Evolutionary conservation across 208 protist genomes (phyloP), one percentile per base, ranked within the genome.

Genomic region (Vickermania ingenoplastis): DNA sequence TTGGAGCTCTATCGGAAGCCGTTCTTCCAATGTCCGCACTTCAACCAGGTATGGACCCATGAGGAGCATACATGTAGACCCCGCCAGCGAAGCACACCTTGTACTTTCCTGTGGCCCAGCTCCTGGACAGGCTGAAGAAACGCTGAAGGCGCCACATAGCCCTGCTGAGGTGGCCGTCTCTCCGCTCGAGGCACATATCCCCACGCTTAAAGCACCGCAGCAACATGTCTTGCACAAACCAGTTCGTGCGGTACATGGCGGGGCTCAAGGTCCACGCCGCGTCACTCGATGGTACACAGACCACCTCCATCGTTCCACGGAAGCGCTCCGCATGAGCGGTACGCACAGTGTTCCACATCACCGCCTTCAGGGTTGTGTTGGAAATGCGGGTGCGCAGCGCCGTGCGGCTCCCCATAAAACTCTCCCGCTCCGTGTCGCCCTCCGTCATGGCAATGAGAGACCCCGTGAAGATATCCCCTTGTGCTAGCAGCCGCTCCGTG

Each of bases 221-320:
- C n/a, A 30, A 59, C 3, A 75, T 53, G 25, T 66, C 23, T 0
- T 11, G 41, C 4, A 74, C 51, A 36, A 75, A 59, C 73, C 73
- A 75, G 48, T 69, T 55, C 13, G 67, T 80, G 28, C 26, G 23
- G 54, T 69, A 79, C 68, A 79, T 50, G 17, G 65, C 29, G 0
- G 73, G 54, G 21, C 59, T 45, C 13, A 36, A 23, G 24, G 50
- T 54, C 7, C 64, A 64, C 14, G 58, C 68, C n/a, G 45, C 21
- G 5, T 63, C 41, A 27, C 62, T 27, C 1, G 73, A 75, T 1
- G 68, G 56, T 29, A 79, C 11, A 41, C 73, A 72, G n/a, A 66
- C 59, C 21, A 72, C 64, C 51, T 71, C 59, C n/a, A 53, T 49
- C 31, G 71, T 65, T 0, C 50, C 51, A 7, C 17, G 7, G 11